Conservation (phyloP, 2,329 filamentous ascomycete genomes). For the Falciphora oryzae region DNA sequence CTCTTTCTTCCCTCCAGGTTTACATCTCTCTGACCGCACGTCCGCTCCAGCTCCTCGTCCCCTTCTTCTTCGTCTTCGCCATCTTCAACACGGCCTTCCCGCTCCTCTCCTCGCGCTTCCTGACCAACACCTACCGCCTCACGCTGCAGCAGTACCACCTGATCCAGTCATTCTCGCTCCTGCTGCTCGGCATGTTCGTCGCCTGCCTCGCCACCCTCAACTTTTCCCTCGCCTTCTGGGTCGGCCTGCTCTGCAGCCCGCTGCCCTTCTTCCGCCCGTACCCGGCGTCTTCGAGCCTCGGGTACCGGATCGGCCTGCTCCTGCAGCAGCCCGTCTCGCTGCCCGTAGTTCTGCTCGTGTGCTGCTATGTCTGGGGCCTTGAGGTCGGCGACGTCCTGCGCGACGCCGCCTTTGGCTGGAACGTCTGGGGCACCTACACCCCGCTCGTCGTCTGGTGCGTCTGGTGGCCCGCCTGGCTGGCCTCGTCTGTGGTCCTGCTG, state of each 20-base stretch:
- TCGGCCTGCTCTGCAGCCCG: constrained; percentile 73
- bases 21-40: background rate
- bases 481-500: constrained; percentile 51
- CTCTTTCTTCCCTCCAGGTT: background rate
- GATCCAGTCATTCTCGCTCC: constrained; percentile 85
- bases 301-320: constrained; percentile 37
- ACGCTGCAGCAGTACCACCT: constrained; percentile 68
- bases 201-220: constrained; percentile 92
- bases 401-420: constrained; percentile 79
- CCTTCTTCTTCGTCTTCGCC: constrained; percentile 54
- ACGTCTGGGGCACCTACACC: constrained; percentile 84
- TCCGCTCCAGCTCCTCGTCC: constrained; percentile 47
- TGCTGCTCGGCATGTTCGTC: constrained; percentile 85
- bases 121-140: constrained; percentile 45
- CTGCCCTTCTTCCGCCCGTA: constrained; percentile 65
- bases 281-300: constrained; percentile 15
- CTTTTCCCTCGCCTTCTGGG: constrained; percentile 81
- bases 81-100: constrained; percentile 51
- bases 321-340: constrained; percentile 59
- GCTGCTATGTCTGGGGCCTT: constrained; percentile 34
- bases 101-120: constrained; percentile 45
- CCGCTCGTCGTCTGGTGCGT: constrained; percentile 88
- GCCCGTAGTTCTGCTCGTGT: constrained; percentile 45
- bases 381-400: constrained; percentile 55
- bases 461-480: constrained; percentile 91